Evolutionary conservation across 192 early-diverging fungal genomes (phyloP).

Genomic region (Anaeromyces robustus): DNA sequence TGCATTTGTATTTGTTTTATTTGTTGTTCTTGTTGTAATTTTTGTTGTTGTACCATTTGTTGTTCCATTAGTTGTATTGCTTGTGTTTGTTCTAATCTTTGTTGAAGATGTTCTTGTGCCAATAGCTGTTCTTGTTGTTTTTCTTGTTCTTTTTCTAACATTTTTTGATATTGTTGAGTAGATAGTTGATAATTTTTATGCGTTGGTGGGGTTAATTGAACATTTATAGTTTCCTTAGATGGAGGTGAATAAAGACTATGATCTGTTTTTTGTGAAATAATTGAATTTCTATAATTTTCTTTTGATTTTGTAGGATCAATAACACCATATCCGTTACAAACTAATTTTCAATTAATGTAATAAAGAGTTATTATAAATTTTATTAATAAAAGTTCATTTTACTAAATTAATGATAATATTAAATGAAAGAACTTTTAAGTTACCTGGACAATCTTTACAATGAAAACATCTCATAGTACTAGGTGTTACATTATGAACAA

Average conservation of each 20-base stretch:
- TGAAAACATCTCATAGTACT: neutral
- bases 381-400: no score
- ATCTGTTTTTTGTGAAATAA: neutral
- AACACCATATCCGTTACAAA: neutral
- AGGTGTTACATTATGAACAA: neutral
- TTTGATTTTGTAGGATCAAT: neutral
- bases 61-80: neutral
- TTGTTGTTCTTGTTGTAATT: neutral
- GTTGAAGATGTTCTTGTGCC: neutral
- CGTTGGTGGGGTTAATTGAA: neutral
- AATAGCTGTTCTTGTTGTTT: neutral
- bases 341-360: neutral
- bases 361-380: no score
- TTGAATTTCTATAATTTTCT: neutral
- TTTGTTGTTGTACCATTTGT: neutral
- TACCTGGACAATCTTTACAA: neutral
- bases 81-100: neutral
- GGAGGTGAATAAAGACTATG: neutral
- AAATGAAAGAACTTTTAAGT: no score
- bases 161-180: neutral
- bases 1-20: neutral
- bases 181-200: neutral
- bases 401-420: no score
- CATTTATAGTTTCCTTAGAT: neutral
- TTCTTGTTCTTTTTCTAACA: neutral